These are phyloP conservation scores for Periconia macrospinosa DNA, from an alignment of 2,329 filamentous ascomycete genomes.

Conservation along the genomic window DNA sequence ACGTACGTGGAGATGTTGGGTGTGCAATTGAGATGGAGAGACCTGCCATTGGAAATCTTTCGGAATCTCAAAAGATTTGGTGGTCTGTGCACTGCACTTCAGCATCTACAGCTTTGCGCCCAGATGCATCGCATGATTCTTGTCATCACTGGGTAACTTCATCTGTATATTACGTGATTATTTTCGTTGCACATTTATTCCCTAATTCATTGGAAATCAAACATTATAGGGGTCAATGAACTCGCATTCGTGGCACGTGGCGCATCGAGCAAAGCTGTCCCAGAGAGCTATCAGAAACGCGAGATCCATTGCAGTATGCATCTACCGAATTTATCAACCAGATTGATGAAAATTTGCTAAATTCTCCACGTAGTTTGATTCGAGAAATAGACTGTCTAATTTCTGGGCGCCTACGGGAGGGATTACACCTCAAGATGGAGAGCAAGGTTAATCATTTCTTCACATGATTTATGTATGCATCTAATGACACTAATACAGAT, in stretches of 20 bases:
- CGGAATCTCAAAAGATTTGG: constrained; percentile 18
- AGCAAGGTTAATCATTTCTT: constrained; percentile 40
- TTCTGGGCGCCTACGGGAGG: constrained; percentile 81
- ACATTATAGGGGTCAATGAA: constrained; percentile 24
- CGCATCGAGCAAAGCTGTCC: constrained; percentile 15
- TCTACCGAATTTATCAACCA: not conserved
- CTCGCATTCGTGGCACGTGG: constrained; percentile 24
- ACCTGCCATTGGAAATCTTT: constrained; percentile 31
- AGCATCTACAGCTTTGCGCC: not conserved
- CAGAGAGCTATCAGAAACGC: constrained; percentile 10
- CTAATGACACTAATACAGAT: constrained; percentile 22
- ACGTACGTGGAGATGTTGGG: constrained; percentile 30
- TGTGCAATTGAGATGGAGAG: constrained; percentile 25
- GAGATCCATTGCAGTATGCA: constrained; percentile 44
- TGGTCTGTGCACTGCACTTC: constrained; percentile 27
- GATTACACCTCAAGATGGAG: constrained; percentile 57
- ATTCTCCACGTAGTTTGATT: constrained; percentile 51
- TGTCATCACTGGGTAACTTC: not conserved
- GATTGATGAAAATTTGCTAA: not conserved
- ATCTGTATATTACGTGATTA: not conserved
- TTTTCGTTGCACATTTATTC: not conserved
- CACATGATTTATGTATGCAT: not conserved
- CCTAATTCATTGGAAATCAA: not conserved
- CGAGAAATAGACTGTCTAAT: constrained; percentile 65
- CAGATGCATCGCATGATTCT: not conserved